These are phyloP conservation scores for Fusarium neocosmosporiellum DNA, from an alignment of 2,329 filamentous ascomycete genomes.

Conservation along the genomic window DNA sequence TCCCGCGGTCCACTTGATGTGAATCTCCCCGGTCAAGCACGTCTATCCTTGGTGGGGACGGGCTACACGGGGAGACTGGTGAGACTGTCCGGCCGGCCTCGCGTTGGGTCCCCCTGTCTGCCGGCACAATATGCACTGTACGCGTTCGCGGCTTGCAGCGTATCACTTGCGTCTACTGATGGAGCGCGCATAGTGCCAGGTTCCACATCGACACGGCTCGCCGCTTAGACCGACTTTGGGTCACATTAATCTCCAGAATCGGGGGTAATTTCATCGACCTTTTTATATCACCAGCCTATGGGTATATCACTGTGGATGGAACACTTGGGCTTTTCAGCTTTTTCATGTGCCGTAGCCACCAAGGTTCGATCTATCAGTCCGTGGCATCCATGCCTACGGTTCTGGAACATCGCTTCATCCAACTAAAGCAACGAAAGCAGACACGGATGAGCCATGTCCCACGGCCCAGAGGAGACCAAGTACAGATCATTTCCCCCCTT, in stretches of 20 bases:
- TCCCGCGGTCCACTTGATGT: conserved; percentile 40
- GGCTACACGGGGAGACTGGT: conserved; percentile 35
- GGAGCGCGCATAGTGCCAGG: conserved; percentile 10
- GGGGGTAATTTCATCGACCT: conserved; percentile 44
- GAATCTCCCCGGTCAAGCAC: conserved; percentile 39
- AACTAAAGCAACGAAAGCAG: conserved; percentile 21
- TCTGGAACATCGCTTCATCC: conserved; percentile 33
- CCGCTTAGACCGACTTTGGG: conserved; percentile 34
- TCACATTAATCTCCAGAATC: conserved; percentile 41
- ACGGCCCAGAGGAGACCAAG: conserved; percentile 5
- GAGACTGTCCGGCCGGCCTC: conserved; percentile 30
- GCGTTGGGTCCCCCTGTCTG: conserved; percentile 24
- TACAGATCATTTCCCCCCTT: conserved; percentile 28
- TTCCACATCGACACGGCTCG: conserved; percentile 33
- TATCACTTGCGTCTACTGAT: not conserved
- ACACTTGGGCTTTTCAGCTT: conserved; percentile 12
- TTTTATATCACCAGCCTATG: conserved; percentile 30
- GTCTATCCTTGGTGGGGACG: conserved; percentile 28
- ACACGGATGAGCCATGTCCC: conserved; percentile 17
- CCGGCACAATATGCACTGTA: conserved; percentile 41
- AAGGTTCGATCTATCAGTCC: conserved; percentile 32
- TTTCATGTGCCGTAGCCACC: conserved; percentile 32
- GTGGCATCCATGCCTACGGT: conserved; percentile 40
- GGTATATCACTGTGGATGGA: conserved; percentile 10
- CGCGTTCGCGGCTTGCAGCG: conserved; percentile 26